Evolutionary conservation across 1,284 basidiomycete species (phyloP).

Genomic region (Laetiporus sulphureus): DNA sequence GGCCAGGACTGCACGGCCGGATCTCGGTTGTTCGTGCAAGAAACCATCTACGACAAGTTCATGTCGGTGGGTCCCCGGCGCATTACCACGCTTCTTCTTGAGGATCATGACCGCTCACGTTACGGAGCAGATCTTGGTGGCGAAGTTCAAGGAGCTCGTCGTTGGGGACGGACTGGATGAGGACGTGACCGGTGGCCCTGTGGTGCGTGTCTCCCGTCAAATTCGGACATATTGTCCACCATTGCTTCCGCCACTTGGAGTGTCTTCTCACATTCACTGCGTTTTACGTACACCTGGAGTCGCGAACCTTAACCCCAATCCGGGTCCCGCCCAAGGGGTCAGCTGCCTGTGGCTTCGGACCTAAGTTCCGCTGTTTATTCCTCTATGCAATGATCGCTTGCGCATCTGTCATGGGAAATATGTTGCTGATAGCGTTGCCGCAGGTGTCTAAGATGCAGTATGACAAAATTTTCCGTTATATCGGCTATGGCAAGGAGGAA

Average conservation of each 20-base stretch:
- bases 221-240: no score
- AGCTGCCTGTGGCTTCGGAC: no score
- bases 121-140: constrained; percentile 41
- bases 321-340: background rate
- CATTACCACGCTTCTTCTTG: background rate
- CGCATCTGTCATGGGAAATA: background rate
- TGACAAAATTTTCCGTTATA: constrained; percentile 86
- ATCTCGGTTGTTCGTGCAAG: constrained; percentile 80
- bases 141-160: constrained; percentile 61
- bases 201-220: constrained; percentile 45
- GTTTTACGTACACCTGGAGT: background rate
- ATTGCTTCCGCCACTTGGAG: no score
- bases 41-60: constrained; percentile 82
- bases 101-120: background rate
- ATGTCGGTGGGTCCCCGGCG: constrained; percentile 30
- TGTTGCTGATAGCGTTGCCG: background rate
- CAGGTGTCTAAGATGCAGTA: constrained; percentile 82
- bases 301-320: constrained; percentile 6
- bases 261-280: no score
- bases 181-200: constrained; percentile 68
- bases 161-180: constrained; percentile 83
- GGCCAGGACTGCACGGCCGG: constrained; percentile 89
- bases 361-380: no score
- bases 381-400: no score
- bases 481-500: constrained; percentile 79